Conservation (phyloP, 2,329 filamentous ascomycete genomes). For the Cercospora zeae-maydis region DNA sequence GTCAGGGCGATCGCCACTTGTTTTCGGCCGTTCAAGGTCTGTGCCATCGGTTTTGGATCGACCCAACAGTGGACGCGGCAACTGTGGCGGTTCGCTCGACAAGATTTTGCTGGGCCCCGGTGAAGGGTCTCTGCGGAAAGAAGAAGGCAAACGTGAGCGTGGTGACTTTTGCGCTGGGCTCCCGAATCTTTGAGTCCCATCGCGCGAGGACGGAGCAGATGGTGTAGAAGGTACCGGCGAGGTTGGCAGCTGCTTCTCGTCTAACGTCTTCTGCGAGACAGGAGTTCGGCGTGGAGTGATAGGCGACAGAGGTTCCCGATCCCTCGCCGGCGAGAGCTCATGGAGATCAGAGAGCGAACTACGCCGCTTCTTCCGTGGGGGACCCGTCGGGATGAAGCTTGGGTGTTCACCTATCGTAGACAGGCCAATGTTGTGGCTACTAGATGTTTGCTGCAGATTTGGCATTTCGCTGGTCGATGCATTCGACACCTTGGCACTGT, state of each 20-base stretch:
- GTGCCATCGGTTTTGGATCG: conserved; percentile 26
- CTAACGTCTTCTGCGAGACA: conserved; percentile 20
- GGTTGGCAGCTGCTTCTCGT: conserved; percentile 33
- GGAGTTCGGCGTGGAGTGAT: conserved; percentile 25
- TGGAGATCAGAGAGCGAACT: conserved; percentile 88
- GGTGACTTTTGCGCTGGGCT: conserved; percentile 38
- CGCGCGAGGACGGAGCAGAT: conserved; percentile 35
- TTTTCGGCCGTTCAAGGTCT: conserved; percentile 31
- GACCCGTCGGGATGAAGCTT: conserved; percentile 44
- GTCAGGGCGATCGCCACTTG: conserved; percentile 25
- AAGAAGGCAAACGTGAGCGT: conserved; percentile 35
- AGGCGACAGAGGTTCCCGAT: conserved; percentile 26
- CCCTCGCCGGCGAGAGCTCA: conserved; percentile 44
- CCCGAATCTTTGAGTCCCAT: conserved; percentile 39
- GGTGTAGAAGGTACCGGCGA: conserved; percentile 38
- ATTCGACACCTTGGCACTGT: conserved; percentile 43
- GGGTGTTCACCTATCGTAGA: conserved; percentile 50
- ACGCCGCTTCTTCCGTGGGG: conserved; percentile 73
- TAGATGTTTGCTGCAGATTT: conserved; percentile 20
- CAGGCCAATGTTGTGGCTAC: conserved; percentile 36
- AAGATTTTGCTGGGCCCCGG: conserved; percentile 32
- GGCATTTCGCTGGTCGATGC: conserved; percentile 40
- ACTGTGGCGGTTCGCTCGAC: conserved; percentile 10
- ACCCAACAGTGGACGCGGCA: conserved; percentile 32
- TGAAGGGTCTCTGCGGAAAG: conserved; percentile 45